Evolutionary conservation across 768 basidiomycete species (phyloP).

Genomic region (Auriculariales sp.): DNA sequence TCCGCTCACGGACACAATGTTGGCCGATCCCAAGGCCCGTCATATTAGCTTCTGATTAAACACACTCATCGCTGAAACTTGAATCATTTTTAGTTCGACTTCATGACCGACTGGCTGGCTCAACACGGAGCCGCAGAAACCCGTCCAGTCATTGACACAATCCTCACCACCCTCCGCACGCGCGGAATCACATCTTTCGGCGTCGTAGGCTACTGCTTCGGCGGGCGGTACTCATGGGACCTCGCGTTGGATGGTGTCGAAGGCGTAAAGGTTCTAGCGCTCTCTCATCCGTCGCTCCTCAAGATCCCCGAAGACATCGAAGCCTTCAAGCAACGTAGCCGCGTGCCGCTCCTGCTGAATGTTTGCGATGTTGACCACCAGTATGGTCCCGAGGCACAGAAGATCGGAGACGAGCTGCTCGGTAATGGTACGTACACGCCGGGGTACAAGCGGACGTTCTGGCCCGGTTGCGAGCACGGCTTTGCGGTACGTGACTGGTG

Average conservation of each 20-base stretch:
- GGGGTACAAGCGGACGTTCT: constrained; percentile 34
- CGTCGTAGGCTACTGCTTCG: constrained; percentile 25
- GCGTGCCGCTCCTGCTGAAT: constrained; percentile 53
- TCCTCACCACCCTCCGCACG: constrained; percentile 40
- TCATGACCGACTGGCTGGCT: constrained; percentile 24
- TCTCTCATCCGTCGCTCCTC: constrained; percentile 49
- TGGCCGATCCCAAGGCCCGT: constrained; percentile 5
- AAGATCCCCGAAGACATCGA: constrained; percentile 45
- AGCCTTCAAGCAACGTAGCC: constrained; percentile 32
- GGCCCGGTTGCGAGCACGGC: constrained; percentile 34
- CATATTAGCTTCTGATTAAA: not conserved
- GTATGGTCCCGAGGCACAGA: constrained; percentile 34
- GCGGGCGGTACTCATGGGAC: constrained; percentile 39
- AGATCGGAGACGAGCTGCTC: constrained; percentile 33
- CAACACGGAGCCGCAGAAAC: constrained; percentile 26
- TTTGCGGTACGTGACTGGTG: constrained; percentile 24
- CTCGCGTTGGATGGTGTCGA: constrained; percentile 38
- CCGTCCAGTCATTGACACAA: constrained; percentile 38
- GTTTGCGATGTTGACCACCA: constrained; percentile 35
- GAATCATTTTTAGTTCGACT: constrained; percentile 20
- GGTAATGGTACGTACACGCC: constrained; percentile 29
- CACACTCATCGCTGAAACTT: not conserved
- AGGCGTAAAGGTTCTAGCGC: constrained; percentile 29
- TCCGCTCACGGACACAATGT: constrained; percentile 13
- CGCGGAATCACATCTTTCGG: constrained; percentile 44